Evolutionary conservation across 352 stramenopile species (phyloP).

Genomic region (Globisporangium nodosum): DNA sequence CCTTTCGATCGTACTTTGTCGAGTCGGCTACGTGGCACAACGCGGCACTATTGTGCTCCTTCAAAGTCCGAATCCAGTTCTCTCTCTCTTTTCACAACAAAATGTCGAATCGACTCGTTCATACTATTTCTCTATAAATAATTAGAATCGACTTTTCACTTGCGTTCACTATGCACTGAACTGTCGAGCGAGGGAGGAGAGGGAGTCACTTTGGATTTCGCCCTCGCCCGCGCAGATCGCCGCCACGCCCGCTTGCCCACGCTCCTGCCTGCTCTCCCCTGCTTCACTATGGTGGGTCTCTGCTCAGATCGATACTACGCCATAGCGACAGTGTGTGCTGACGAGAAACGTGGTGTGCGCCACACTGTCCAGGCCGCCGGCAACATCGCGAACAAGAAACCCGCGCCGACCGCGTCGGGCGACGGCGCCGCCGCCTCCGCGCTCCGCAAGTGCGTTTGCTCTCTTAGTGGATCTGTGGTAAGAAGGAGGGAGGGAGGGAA

Average conservation of each 20-base stretch:
- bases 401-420: slow-evolving; percentile 46
- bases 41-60: not conserved
- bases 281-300: slow-evolving; percentile 7
- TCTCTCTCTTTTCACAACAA: not conserved
- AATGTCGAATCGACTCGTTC: not conserved
- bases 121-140: not conserved
- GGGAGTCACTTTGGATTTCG: slow-evolving; percentile 17
- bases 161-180: not conserved
- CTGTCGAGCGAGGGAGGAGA: not conserved
- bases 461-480: not conserved
- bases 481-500: not conserved
- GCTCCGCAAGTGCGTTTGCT: slow-evolving; percentile 51
- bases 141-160: not conserved
- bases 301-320: not conserved
- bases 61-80: not conserved
- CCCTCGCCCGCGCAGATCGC: slow-evolving; percentile 4
- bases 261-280: not conserved
- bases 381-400: slow-evolving; percentile 57
- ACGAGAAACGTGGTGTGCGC: not conserved
- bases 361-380: slow-evolving; percentile 22
- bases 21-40: slow-evolving; percentile 5
- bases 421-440: slow-evolving; percentile 65
- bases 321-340: not conserved
- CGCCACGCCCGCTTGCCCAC: too few relatives aligned
- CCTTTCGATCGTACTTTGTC: not conserved